Conservation (phyloP, 2,329 filamentous ascomycete genomes). For the Penicillium sp. region DNA sequence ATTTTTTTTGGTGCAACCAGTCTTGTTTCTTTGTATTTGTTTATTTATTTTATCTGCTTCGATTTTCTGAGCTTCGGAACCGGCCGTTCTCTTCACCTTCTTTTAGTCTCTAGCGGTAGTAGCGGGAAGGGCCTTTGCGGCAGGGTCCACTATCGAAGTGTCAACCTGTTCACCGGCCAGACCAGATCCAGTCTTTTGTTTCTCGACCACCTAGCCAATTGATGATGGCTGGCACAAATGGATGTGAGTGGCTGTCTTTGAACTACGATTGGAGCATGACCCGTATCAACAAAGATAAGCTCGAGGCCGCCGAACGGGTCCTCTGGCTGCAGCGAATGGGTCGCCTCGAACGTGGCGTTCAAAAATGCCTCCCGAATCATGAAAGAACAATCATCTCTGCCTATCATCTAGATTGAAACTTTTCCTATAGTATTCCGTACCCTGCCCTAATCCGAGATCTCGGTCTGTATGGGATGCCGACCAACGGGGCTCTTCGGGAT, state of each 20-base stretch:
- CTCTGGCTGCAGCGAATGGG: neutral
- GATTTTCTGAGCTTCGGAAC: slow-evolving; percentile 1
- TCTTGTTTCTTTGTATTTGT: neutral
- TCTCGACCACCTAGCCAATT: neutral
- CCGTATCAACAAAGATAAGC: slow-evolving; percentile 9
- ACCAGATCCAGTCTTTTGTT: neutral
- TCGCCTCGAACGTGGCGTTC: neutral
- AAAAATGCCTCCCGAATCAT: neutral
- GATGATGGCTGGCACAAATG: neutral
- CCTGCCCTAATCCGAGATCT: neutral
- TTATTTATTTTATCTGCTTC: neutral
- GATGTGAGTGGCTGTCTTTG: slow-evolving; percentile 9
- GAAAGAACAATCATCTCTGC: neutral
- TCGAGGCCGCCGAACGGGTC: slow-evolving; percentile 10
- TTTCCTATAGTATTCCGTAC: too few relatives aligned
- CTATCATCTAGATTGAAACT: too few relatives aligned
- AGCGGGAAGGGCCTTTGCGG: slow-evolving; percentile 10
- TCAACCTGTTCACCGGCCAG: slow-evolving; percentile 23
- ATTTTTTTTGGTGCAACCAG: neutral
- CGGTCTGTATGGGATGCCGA: slow-evolving; percentile 20
- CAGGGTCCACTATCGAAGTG: slow-evolving; percentile 12
- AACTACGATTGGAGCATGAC: neutral
- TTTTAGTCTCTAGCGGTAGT: slow-evolving; percentile 6
- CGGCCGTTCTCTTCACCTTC: neutral
- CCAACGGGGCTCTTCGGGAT: slow-evolving; percentile 24